Evolutionary conservation across 345 rosid species (phyloP), one percentile per base, ranked within the genome.

Genomic region (Ceriops tagal): DNA sequence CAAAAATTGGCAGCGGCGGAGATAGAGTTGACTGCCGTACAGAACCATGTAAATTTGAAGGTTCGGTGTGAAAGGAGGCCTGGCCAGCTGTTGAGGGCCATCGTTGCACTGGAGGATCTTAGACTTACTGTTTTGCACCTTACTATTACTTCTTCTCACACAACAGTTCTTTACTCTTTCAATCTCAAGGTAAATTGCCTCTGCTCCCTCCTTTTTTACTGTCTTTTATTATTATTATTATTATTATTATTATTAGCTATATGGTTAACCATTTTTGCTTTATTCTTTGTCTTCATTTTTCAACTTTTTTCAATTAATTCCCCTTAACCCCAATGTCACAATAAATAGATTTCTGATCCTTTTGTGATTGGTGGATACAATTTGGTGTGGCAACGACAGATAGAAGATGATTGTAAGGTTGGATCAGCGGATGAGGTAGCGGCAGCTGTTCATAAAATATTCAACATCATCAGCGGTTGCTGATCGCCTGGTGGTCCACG

Each of bases 111-210:
- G 15, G 93, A 90, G 70, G 84, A 80, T 22, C 84, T 90, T 22
- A 53, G 86, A 64, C 70, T 88, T 39, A 85, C 86, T 21, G 83
- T 88, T 70, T 79, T 88, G 80, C 93, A 88, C 81, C 90, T 90
- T 57, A 90, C 85, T 77, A 70, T 90, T 35, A 80, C 87, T 28
- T 85, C 86, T 31, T 81, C 85, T 0, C 79, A 73, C 53, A 32
- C 81, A 19, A 73, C 67, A 9, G 79, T 83, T 64, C 73, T 79
- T 66, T 90, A 90, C 83, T 82, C 93, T 35, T 88, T 90, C 86
- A 88, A 86, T 75, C 91, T 90, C 65, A 90, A 84, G 96, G 96
- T 90, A 81, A 24, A 0, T 67, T 28, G 30, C 5, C 28, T 16
- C 30, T 22, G 11, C 16, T 2, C 18, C 5, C 0, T 5, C 46